Evolutionary conservation across 805 yeast genomes (phyloP).

Genomic region (Wickerhamiella sergipiensis): DNA sequence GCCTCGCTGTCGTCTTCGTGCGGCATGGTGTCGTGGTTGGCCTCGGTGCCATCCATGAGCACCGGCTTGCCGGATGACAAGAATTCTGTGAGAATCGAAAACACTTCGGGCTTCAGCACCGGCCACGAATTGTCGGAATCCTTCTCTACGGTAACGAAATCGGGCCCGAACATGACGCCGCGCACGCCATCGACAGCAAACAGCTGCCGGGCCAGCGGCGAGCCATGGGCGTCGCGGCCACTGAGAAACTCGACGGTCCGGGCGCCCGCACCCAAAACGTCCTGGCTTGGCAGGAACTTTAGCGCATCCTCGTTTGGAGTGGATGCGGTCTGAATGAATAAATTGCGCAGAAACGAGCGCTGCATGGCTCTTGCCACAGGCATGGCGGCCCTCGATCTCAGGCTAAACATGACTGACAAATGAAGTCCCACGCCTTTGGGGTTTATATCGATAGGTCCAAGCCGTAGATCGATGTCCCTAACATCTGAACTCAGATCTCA

Average conservation of each 20-base stretch:
- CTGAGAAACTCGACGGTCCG: conserved; percentile 55
- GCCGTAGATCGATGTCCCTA: no score
- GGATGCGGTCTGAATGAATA: conserved; percentile 59
- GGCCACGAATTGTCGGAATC: conserved; percentile 49
- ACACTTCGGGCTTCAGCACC: conserved; percentile 50
- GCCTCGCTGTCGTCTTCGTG: conserved; percentile 65
- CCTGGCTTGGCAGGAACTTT: conserved; percentile 66
- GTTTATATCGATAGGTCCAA: no score
- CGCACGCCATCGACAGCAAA: conserved; percentile 65
- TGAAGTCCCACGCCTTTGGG: no score
- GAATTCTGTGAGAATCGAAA: conserved; percentile 34
- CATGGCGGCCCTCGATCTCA: background rate
- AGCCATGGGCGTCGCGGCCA: conserved; percentile 61
- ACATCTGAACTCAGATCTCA: no score
- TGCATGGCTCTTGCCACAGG: background rate
- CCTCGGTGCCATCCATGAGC: conserved; percentile 27
- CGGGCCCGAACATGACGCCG: conserved; percentile 66
- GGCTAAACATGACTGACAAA: background rate
- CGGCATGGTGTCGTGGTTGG: conserved; percentile 30
- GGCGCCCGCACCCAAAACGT: conserved; percentile 47
- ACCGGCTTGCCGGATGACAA: conserved; percentile 38
- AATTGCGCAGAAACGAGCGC: conserved; percentile 5
- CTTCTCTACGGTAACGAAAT: conserved; percentile 75
- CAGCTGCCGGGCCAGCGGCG: conserved; percentile 66
- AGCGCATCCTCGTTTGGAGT: conserved; percentile 82